These are phyloP conservation scores for Plantago lanceolata DNA, from an alignment of 305 asterid species.

Conservation along the genomic window DNA sequence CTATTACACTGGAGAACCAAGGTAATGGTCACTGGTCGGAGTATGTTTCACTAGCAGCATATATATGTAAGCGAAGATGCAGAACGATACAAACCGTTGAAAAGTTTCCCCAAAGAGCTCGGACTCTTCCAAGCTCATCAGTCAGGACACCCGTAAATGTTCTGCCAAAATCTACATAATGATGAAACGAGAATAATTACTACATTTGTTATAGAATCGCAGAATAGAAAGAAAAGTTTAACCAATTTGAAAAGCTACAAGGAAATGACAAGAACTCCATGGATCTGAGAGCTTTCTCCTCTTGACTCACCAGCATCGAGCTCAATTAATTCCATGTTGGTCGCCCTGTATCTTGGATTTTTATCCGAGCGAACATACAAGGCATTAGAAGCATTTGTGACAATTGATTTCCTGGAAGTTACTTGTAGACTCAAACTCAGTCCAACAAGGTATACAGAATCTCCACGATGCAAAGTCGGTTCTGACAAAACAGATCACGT, in stretches of 20 bases:
- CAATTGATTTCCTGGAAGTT: conserved; percentile 87
- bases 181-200: conserved; percentile 9
- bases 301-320: conserved; percentile 73
- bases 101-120: conserved; percentile 96
- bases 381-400: conserved; percentile 93
- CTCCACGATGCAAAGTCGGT: conserved; percentile 90
- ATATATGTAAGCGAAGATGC: conserved; percentile 19
- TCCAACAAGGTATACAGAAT: conserved; percentile 87
- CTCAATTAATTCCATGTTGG: conserved; percentile 94
- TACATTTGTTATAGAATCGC: neutral
- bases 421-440: conserved; percentile 89
- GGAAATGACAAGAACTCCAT: too few species aligned
- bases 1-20: conserved; percentile 77
- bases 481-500: conserved; percentile 41
- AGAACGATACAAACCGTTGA: conserved; percentile 66
- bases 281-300: too few species aligned
- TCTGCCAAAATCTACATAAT: conserved; percentile 76
- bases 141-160: conserved; percentile 93
- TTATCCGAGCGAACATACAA: conserved; percentile 82
- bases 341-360: conserved; percentile 91
- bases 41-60: conserved; percentile 23
- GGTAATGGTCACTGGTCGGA: conserved; percentile 36
- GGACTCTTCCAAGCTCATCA: conserved; percentile 87
- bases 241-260: too few species aligned
- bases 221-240: too few species aligned